A percentile compares a stretch with the other conserved stretches of the same genome.
phyloP scores from a whole-genome alignment of 108 stramenopile species.

The Cyclostephanos tholiformis region DNA sequence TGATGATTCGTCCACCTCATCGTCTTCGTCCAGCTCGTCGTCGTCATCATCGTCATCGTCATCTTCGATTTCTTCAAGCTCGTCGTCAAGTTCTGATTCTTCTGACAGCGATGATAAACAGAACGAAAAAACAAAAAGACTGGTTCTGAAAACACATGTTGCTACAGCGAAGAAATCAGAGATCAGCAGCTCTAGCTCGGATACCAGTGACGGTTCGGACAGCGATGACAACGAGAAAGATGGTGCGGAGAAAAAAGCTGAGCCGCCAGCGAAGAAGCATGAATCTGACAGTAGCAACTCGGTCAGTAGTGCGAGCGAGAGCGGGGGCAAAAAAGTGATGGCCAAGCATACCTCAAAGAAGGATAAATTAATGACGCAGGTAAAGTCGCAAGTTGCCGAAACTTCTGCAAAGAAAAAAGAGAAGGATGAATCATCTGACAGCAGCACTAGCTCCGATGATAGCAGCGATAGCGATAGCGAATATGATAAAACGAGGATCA shows the following conservation, averaged over 20 bases:
- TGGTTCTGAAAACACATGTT: background rate
- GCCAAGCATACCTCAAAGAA: constrained; percentile 10
- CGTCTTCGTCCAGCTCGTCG: constrained; percentile 38
- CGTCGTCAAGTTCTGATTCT: constrained; percentile 31
- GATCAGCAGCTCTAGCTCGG: constrained; percentile 10
- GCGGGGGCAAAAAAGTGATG: constrained; percentile 18
- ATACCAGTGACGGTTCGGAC: constrained; percentile 6
- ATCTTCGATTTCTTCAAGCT: constrained; percentile 19
- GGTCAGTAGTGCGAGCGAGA: constrained; percentile 19
- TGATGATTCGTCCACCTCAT: constrained; percentile 34
- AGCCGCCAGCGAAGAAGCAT: constrained; percentile 19
- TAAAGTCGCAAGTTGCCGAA: constrained; percentile 1
- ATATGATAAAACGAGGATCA: constrained; percentile 9
- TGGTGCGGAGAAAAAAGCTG: background rate
- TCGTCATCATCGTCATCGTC: no score
- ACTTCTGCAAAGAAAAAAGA: background rate
- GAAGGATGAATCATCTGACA: constrained; percentile 12
- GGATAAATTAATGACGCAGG: background rate
- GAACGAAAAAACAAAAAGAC: constrained; percentile 15
- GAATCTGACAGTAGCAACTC: constrained; percentile 21
- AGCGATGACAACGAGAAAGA: constrained; percentile 27
- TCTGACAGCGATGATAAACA: constrained; percentile 27
- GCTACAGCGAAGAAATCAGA: constrained; percentile 5
- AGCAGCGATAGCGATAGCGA: constrained; percentile 22
- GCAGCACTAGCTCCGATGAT: constrained; percentile 21